Evolutionary conservation across 768 basidiomycete genomes (phyloP).

Genomic region (Butyriboletus loyo): DNA sequence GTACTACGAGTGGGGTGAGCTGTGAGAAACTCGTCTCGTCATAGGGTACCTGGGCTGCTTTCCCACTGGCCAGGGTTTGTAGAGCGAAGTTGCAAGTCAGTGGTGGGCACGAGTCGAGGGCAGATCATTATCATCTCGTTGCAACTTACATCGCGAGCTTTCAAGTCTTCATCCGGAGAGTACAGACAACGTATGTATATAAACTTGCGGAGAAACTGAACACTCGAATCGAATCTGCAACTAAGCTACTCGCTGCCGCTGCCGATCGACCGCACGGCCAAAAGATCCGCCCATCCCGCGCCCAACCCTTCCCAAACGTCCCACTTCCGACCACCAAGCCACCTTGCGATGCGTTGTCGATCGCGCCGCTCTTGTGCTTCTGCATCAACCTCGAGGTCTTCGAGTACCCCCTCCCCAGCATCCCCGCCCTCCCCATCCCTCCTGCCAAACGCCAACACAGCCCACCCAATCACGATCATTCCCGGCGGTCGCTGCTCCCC

Average conservation of each 20-base stretch:
- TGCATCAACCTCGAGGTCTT: slow-evolving; percentile 43
- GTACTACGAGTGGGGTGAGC: too few relatives aligned
- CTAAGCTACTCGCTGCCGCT: neutral
- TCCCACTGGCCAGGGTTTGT: too few relatives aligned
- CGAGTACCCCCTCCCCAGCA: slow-evolving; percentile 66
- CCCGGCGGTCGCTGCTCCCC: slow-evolving; percentile 93
- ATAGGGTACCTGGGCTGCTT: neutral
- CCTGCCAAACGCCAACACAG: slow-evolving; percentile 60
- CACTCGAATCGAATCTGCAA: too few relatives aligned
- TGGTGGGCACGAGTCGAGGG: too few relatives aligned
- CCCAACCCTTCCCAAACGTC: slow-evolving; percentile 63
- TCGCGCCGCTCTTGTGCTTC: slow-evolving; percentile 22
- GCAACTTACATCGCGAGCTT: neutral
- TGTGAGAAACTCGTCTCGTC: neutral
- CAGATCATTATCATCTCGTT: too few relatives aligned
- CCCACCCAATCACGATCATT: slow-evolving; percentile 96
- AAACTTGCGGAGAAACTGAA: too few relatives aligned
- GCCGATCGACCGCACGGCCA: slow-evolving; percentile 1
- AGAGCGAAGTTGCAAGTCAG: too few relatives aligned
- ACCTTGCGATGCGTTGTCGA: slow-evolving; percentile 46
- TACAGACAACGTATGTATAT: neutral
- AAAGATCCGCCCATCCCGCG: slow-evolving; percentile 35
- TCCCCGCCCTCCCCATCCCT: slow-evolving; percentile 41
- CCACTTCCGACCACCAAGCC: slow-evolving; percentile 62
- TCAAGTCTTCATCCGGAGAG: neutral